Base-by-base conservation (phyloP, 768 basidiomycete genomes). In the Kwoniella dendrophila region DNA sequence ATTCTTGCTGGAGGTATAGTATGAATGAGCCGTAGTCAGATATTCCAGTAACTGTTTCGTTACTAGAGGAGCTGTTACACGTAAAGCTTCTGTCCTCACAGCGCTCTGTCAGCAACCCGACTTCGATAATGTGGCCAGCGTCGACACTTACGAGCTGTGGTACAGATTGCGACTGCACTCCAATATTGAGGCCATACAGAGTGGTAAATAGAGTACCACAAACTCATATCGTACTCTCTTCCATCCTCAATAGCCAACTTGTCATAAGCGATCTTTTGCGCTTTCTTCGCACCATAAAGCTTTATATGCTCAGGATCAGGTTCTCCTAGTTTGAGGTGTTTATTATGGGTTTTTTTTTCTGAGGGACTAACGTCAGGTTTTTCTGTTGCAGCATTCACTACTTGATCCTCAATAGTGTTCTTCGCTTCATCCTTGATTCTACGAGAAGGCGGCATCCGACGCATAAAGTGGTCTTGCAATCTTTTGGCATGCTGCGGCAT, bases 121-220 rank as follows among this genome's bases (percentile, higher is more conserved):
- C 2, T 24, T 22, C 24, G 10, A n/a, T 30, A 33, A 44, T 43
- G 70, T 84, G 87, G 0, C 84, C 85, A 4, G 85, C 82, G 43
- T 5, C 30, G 14, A 22, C 3, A 49, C 56, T 56, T 44, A 67
- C 61, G 11, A 3, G 38, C 33, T 22, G 22, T 30, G 20, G 29
- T 20, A 36, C 41, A 22, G 14, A 53, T 3, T 10, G 49, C 27
- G 6, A 44, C 67, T 8, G 71, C 64, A 4, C 32, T 53, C 69
- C 69, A 70, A 50, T 62, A 67, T 27, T 50, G 33, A 8, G 26
- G 32, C 61, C 51, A 55, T 14, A 66, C 27, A 0, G 68, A 68
- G 16, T 16, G 27, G 26, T 62, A 68, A 24, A 70, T 56, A 11
- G 74, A 72, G 41, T 56, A 64, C 44, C 49, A 56, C 24, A 76